Percentiles rank a stretch among this genome's conserved stretches.
These are phyloP conservation scores for Penicillium ochrochloron DNA, from an alignment of 495 filamentous ascomycete genomes.

Conservation along the genomic window DNA sequence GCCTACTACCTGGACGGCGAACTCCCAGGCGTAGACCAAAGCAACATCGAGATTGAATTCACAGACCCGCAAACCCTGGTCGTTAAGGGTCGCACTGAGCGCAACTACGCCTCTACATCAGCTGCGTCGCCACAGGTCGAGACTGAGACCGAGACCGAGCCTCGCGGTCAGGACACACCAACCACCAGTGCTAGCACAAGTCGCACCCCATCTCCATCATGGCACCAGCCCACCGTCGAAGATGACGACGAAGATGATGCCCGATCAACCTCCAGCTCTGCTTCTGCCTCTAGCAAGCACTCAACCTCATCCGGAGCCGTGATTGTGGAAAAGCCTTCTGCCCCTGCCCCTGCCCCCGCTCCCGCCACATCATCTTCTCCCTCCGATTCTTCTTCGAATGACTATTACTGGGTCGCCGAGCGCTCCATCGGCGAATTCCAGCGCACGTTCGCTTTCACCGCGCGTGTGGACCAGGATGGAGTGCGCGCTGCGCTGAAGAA, in stretches of 20 bases:
- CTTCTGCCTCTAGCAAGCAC: slow-evolving; percentile 11
- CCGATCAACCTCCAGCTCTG: slow-evolving; percentile 14
- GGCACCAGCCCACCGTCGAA: slow-evolving; percentile 65
- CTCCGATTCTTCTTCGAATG: neutral
- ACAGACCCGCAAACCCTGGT: slow-evolving; percentile 75
- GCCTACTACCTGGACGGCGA: slow-evolving; percentile 86
- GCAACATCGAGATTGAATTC: slow-evolving; percentile 83
- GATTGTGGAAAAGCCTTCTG: slow-evolving; percentile 10
- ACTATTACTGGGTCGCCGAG: slow-evolving; percentile 80
- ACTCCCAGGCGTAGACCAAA: slow-evolving; percentile 79
- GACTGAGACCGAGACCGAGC: neutral
- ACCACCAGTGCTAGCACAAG: neutral
- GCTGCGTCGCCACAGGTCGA: neutral
- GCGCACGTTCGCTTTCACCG: slow-evolving; percentile 77
- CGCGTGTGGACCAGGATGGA: slow-evolving; percentile 71
- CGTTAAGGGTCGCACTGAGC: slow-evolving; percentile 71
- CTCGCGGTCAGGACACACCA: neutral
- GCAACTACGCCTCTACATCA: slow-evolving; percentile 42
- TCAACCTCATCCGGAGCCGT: neutral
- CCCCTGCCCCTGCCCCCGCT: slow-evolving; percentile 27
- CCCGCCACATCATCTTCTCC: slow-evolving; percentile 31
- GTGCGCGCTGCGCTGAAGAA: slow-evolving; percentile 78
- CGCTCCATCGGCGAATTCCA: slow-evolving; percentile 80
- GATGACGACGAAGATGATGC: slow-evolving; percentile 56
- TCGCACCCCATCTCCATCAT: slow-evolving; percentile 9